Conservation (phyloP, 1,284 basidiomycete species). For the Ganoderma sinense region DNA sequence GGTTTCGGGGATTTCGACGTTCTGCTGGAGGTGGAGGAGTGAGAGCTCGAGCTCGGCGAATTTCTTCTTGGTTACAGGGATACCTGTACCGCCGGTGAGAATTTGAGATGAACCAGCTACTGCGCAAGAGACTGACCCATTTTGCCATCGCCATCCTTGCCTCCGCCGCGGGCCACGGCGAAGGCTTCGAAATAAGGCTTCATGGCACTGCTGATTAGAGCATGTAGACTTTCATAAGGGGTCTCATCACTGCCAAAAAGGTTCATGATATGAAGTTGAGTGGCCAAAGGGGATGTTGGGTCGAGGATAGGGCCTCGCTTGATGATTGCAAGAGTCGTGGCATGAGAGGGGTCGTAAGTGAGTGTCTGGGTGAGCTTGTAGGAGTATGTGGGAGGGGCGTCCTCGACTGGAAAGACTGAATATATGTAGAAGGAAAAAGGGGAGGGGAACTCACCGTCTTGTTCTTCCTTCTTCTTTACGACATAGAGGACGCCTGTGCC, state of each 20-base stretch:
- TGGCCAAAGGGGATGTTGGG: conserved; percentile 77
- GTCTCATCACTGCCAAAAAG: conserved; percentile 91
- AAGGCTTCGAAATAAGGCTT: conserved; percentile 99
- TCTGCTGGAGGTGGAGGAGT: conserved; percentile 95
- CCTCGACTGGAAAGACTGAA: conserved; percentile 51
- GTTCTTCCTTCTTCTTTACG: conserved; percentile 76
- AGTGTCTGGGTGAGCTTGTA: conserved; percentile 80
- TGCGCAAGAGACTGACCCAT: conserved; percentile 66
- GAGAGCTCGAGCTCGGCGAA: conserved; percentile 99
- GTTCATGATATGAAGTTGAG: conserved; percentile 93
- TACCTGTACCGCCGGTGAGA: conserved; percentile 59
- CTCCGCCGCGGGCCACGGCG: conserved; percentile 77
- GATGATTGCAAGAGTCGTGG: conserved; percentile 93
- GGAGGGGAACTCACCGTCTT: conserved; percentile 60
- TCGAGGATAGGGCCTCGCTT: conserved; percentile 91
- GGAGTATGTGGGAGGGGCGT: conserved; percentile 63
- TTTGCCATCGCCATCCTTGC: conserved; percentile 85
- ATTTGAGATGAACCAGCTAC: not conserved
- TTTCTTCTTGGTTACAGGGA: conserved; percentile 99
- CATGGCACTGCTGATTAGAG: conserved; percentile 95
- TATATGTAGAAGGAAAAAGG: not conserved
- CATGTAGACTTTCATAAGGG: conserved; percentile 95
- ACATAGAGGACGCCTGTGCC: conserved; percentile 79
- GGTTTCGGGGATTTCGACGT: conserved; percentile 98
- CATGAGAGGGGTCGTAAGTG: conserved; percentile 83